Base-by-base conservation (phyloP, 2,329 filamentous ascomycete species). In the Fusarium veterinarium region DNA sequence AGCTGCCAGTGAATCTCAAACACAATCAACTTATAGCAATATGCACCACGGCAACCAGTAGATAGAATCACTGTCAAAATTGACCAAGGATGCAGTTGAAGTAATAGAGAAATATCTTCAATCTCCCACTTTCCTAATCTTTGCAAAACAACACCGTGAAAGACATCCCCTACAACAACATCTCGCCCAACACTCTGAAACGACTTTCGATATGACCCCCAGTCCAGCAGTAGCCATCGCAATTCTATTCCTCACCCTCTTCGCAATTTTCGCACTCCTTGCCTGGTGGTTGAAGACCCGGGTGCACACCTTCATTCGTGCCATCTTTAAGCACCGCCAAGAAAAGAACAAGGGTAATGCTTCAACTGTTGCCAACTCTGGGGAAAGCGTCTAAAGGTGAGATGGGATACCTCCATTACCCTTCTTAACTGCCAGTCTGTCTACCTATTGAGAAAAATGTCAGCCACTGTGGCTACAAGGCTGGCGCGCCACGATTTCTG, bases 231-330 rank as follows among this genome's bases (percentile, higher is more conserved):
- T 69, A 30, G 67, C 64, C 10, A 78, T 84, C 12, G 81, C 80
- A 30, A 67, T 83, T 49, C 58, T 82, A 8, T 45, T 83, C 31
- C 60, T 83, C 16, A 66, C 75, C 16, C 65, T 84, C 33, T 71
- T 81, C 53, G 45, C 72, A 11, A 58, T 82, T 35, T 63, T 81
- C 45, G 77, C 66, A 23, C 31, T 77, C 23, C 35, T 84, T 33
- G 70, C 64, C 49, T 83, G 76, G 74, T 78, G 78, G 45, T 71
- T 78, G 65, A 79, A 79, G 35, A 69, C 62, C 42, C 65, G 75
- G 42, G 67, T 84, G 52, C 71, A 76, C 45, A 66, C 59, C 30
- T 83, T 82, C 64, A 77, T 79, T 31, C 59, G 74, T 17, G 75
- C 74, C 19, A 72, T 81, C 38, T 67, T 77, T 56, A 52, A 31